These are phyloP conservation scores for Dichotomopilus funicola DNA, from an alignment of 2,329 filamentous ascomycete species.

Conservation along the genomic window DNA sequence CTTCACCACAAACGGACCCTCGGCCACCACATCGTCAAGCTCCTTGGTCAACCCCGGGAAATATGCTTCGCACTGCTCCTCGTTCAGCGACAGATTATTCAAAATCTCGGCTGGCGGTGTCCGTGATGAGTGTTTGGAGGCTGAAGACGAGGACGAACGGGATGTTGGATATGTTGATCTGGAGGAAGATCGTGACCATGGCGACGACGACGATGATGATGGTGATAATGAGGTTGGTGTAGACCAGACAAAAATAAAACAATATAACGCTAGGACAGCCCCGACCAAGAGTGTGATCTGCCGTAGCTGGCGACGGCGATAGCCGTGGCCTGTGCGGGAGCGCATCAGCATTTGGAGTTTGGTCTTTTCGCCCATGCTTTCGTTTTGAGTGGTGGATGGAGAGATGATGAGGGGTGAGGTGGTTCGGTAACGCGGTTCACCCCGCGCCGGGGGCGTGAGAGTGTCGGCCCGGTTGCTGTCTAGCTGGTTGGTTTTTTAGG, in stretches of 20 bases:
- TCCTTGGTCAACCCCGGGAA: constrained; percentile 44
- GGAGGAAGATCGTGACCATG: too few relatives aligned
- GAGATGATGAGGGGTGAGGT: not conserved
- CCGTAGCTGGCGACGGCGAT: constrained; percentile 20
- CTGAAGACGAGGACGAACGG: too few relatives aligned
- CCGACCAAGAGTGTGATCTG: constrained; percentile 20
- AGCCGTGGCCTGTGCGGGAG: constrained; percentile 14
- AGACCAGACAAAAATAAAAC: constrained; percentile 21
- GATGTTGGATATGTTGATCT: too few relatives aligned
- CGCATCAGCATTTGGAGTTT: constrained; percentile 12
- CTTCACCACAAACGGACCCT: constrained; percentile 38
- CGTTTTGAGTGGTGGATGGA: not conserved
- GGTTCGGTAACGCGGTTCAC: too few relatives aligned
- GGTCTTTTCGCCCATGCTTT: constrained; percentile 8
- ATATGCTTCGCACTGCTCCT: constrained; percentile 35
- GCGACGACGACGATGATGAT: not conserved
- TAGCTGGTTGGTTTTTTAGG: too few relatives aligned
- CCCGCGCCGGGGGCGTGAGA: too few relatives aligned
- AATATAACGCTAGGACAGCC: constrained; percentile 21
- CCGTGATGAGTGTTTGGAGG: too few relatives aligned
- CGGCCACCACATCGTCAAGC: constrained; percentile 38
- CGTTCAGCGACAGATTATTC: constrained; percentile 35
- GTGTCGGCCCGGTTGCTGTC: too few relatives aligned
- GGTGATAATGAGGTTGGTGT: not conserved
- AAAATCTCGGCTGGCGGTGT: constrained; percentile 20